These are phyloP conservation scores for Pleurostoma richardsiae DNA, from an alignment of 2,329 filamentous ascomycete species.

Conservation along the genomic window DNA sequence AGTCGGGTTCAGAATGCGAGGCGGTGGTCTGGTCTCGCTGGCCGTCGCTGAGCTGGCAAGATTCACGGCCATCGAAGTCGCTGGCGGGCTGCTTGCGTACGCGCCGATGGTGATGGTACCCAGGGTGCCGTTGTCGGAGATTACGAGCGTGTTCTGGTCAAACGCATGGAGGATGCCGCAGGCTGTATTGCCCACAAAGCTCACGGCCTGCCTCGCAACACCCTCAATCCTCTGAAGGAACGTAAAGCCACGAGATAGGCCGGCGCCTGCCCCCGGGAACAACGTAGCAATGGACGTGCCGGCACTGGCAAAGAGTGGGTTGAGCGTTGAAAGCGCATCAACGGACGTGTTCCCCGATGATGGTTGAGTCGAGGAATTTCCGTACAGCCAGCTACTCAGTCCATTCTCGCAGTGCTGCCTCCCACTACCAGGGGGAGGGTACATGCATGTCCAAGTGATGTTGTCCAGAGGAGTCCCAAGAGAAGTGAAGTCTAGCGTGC, in stretches of 20 bases:
- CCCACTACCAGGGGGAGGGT: constrained; percentile 12
- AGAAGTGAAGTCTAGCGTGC: constrained; percentile 6
- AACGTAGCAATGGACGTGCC: constrained; percentile 9
- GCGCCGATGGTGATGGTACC: constrained; percentile 12
- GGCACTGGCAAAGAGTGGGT: constrained; percentile 8
- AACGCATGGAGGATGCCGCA: constrained; percentile 13
- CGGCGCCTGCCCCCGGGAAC: constrained; percentile 11
- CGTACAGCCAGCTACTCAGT: constrained; percentile 12
- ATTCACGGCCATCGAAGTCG: constrained; percentile 9
- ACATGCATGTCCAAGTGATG: constrained; percentile 13
- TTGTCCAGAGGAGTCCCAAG: constrained; percentile 6
- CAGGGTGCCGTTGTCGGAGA: constrained; percentile 11
- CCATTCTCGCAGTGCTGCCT: constrained; percentile 10
- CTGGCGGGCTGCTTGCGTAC: constrained; percentile 12
- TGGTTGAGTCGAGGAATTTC: background rate
- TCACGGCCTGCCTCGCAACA: constrained; percentile 11
- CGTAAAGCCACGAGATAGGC: constrained; percentile 8
- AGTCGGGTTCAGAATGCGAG: constrained; percentile 8
- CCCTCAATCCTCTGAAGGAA: constrained; percentile 10
- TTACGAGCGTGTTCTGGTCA: constrained; percentile 12
- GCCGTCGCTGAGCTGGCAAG: constrained; percentile 7
- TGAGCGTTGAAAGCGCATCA: constrained; percentile 10
- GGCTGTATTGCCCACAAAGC: constrained; percentile 7
- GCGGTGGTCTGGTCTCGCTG: constrained; percentile 2
- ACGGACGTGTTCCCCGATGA: constrained; percentile 4